Conservation (phyloP, 2,329 filamentous ascomycete species). For the Lecanicillium sp. region DNA sequence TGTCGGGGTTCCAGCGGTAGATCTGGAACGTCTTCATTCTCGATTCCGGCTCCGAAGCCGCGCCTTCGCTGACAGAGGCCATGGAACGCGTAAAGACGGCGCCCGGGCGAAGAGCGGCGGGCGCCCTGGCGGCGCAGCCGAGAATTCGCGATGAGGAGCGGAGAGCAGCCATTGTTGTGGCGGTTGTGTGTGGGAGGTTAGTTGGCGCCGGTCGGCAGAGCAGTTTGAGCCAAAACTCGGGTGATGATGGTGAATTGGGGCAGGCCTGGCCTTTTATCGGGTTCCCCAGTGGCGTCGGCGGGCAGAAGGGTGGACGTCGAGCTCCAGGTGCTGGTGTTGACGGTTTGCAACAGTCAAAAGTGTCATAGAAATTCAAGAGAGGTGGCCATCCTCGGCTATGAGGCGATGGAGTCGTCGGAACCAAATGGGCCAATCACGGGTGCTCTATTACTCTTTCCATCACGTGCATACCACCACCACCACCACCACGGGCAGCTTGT, state of each 20-base stretch:
- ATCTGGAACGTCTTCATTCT: constrained; percentile 92
- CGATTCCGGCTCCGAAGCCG: constrained; percentile 50
- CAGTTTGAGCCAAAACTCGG: too few relatives aligned
- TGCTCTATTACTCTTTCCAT: neutral
- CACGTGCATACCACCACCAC: too few relatives aligned
- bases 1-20: constrained; percentile 97
- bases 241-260: too few relatives aligned
- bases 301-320: neutral
- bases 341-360: constrained; percentile 14
- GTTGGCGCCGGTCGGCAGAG: too few relatives aligned
- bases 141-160: constrained; percentile 48
- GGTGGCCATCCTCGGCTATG: constrained; percentile 19
- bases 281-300: neutral
- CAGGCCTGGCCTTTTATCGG: too few relatives aligned
- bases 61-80: constrained; percentile 49
- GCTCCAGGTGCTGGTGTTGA: neutral
- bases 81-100: constrained; percentile 42
- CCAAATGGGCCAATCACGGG: too few relatives aligned
- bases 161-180: constrained; percentile 48
- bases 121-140: constrained; percentile 31
- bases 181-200: constrained; percentile 9
- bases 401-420: too few relatives aligned
- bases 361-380: constrained; percentile 8
- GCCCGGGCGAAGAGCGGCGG: constrained; percentile 30
- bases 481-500: too few relatives aligned